Evolutionary conservation across 2,329 filamentous ascomycete species (phyloP), one percentile per base, ranked within the genome.

Genomic region (Paraphoma sp.): DNA sequence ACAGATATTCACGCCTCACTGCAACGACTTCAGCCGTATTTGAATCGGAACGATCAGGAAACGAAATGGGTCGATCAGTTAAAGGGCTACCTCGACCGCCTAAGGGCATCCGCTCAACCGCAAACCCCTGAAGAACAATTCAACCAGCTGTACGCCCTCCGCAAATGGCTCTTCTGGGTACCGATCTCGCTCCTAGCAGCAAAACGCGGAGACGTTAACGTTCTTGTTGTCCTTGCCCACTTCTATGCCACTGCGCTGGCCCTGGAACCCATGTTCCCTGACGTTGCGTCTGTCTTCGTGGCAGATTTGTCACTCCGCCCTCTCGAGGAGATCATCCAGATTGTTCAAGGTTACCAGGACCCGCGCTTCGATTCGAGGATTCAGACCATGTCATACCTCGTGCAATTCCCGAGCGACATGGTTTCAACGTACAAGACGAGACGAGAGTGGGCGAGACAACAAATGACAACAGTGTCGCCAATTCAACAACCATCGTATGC

Each of bases 121-220:
- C 76, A 79, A 49, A 78, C 78, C 2, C 87, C 93, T 23, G 89
- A 92, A 61, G 88, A 96, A 72, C 92, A 96, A 71, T 98, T 97
- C 73, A 90, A 93, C 70, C 90, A 93, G 62, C 86, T 98, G 10
- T 93, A 96, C 62, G 89, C 92, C 9, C 84, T 99, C 56, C 86
- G 93, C 53, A 91, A 91, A 66, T 97, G 94, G 93, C 86, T 98
- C 14, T 97, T 98, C 79, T 98, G 94, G 93, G 87, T 97, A 53
- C 95, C 95, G 0, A 88, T 97, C 33, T 87, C 88, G 64, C 89
- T 93, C 67, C 84, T 97, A 28, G 89, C 94, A 73, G 87, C 88
- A 62, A 90, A 89, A 45, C 87, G 89, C 48, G 86, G 87, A 36
- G 92, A 94, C 63, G 85, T 91, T 23, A 91, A 87, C 57, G 89